Conservation (phyloP, 495 filamentous ascomycete species). For the Articulospora tetracladia region DNA sequence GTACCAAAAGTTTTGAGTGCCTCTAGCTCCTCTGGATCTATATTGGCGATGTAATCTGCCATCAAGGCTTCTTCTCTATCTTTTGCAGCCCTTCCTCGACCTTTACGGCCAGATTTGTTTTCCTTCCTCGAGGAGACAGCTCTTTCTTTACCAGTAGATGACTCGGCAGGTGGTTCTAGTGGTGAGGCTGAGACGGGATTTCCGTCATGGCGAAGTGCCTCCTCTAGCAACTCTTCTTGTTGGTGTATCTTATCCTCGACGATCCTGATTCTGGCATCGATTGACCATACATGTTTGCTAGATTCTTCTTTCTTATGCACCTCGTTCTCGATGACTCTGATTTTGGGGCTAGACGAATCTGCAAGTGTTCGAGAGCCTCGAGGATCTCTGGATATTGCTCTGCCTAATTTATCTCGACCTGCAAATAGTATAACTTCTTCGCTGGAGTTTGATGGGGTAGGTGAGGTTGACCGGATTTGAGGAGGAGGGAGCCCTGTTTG, state of each 20-base stretch:
- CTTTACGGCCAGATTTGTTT: neutral
- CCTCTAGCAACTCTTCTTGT: slow-evolving; percentile 10
- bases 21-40: slow-evolving; percentile 35
- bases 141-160: slow-evolving; percentile 3
- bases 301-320: neutral
- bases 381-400: slow-evolving; percentile 5
- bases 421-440: slow-evolving; percentile 66
- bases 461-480: slow-evolving; percentile 26
- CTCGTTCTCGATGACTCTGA: slow-evolving; percentile 13
- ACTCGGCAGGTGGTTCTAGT: neutral
- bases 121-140: neutral
- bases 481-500: slow-evolving; percentile 27
- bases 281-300: neutral
- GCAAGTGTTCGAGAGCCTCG: neutral
- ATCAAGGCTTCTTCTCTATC: slow-evolving; percentile 54
- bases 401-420: slow-evolving; percentile 39
- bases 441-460: slow-evolving; percentile 48
- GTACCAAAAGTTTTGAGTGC: slow-evolving; percentile 18
- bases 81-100: neutral
- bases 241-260: slow-evolving; percentile 24
- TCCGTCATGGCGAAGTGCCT: neutral
- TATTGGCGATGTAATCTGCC: slow-evolving; percentile 76
- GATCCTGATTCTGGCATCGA: slow-evolving; percentile 21
- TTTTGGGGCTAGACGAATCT: slow-evolving; percentile 14
- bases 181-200: neutral